A percentile compares a stretch with the other conserved stretches of the same genome.
Conservation (phyloP, 345 rosid genomes). For the Salix viminalis region DNA sequence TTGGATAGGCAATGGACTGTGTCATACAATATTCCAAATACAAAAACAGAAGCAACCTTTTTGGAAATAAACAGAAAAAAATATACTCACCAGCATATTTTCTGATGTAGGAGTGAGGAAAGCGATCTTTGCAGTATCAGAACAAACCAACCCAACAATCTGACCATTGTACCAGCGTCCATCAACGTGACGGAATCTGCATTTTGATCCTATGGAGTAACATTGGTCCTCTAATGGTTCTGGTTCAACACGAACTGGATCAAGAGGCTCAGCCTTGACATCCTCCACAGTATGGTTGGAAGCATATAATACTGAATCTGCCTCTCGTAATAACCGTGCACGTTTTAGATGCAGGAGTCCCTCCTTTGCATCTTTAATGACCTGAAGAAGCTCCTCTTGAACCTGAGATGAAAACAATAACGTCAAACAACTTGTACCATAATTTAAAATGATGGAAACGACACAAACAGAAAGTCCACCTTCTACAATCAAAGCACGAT, state of each 20-base stretch:
- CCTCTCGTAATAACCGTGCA: constrained; percentile 68
- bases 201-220: constrained; percentile 62
- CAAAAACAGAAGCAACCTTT: background rate
- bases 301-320: constrained; percentile 42
- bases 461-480: background rate
- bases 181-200: constrained; percentile 63
- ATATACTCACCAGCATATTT: constrained; percentile 66
- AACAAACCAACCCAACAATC: constrained; percentile 50
- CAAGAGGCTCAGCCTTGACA: constrained; percentile 49
- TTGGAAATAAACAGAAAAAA: background rate
- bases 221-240: constrained; percentile 44
- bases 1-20: background rate
- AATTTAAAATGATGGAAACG: background rate
- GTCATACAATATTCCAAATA: background rate
- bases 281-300: constrained; percentile 25
- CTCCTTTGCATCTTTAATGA: constrained; percentile 75
- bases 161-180: constrained; percentile 96
- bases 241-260: constrained; percentile 41
- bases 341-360: constrained; percentile 84
- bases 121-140: constrained; percentile 60
- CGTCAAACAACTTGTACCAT: background rate
- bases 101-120: constrained; percentile 86
- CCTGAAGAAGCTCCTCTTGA: constrained; percentile 67
- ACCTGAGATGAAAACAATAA: constrained; percentile 33
- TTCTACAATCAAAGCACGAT: no score